Percentiles rank a stretch among this genome's conserved stretches.
Evolutionary conservation across 2,329 filamentous ascomycete species (phyloP).

Genomic region (Colletotrichum cordylinicola): DNA sequence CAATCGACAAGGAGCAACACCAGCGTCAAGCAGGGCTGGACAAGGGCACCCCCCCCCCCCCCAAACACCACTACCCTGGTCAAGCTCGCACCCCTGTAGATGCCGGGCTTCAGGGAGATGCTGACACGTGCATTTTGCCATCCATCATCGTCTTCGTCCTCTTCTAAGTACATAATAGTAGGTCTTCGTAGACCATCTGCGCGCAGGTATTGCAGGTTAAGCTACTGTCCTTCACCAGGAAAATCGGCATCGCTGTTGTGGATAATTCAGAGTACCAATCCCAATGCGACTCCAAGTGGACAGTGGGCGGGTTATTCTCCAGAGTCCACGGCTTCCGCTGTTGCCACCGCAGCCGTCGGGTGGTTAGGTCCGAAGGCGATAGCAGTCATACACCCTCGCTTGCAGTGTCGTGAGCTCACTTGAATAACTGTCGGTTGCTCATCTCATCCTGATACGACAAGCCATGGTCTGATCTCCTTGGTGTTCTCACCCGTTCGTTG

Average conservation of each 20-base stretch:
- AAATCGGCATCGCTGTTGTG: background rate
- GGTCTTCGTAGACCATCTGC: background rate
- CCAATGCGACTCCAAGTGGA: background rate
- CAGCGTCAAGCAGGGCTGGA: constrained; percentile 1
- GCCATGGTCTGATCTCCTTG: background rate
- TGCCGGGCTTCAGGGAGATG: background rate
- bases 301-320: background rate
- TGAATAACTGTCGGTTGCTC: background rate
- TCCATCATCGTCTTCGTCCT: background rate
- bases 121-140: constrained; percentile 9
- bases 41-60: constrained; percentile 3
- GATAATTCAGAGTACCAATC: background rate
- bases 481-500: background rate
- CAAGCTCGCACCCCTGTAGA: constrained; percentile 18
- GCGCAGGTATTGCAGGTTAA: background rate
- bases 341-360: background rate
- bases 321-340: background rate
- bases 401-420: background rate
- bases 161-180: background rate
- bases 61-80: background rate
- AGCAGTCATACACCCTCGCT: background rate
- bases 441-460: background rate
- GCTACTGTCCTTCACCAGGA: background rate
- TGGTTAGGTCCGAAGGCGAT: background rate
- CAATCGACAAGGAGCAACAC: background rate